Base-by-base conservation (phyloP, 305 asterid species). In the Fraxinus sp. region DNA sequence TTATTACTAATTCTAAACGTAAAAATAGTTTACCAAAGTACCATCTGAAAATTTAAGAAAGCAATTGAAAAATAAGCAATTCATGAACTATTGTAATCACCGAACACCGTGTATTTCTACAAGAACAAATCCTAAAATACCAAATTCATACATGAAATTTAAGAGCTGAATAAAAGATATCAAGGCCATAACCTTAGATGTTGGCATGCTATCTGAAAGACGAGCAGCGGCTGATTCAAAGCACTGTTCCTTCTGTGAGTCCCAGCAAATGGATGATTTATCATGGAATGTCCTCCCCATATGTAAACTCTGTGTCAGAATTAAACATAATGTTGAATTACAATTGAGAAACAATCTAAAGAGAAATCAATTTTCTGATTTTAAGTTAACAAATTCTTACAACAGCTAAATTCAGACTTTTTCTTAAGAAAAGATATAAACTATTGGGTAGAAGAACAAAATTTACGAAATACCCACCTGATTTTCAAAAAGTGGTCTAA, bases 131-230 rank as follows among this genome's bases (percentile, higher is more conserved):
- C 66, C 49, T 2, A 52, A 14, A 33, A 32, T 33, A 33, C 26
- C 22, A 22, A 71, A 49, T 14, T 72, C 22, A 52, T 18, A 70
- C 32, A 77, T 37, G 46, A 62, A 57, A 80, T 18, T 7, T 16
- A n/a, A 4, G 41, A n/a, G 68, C 22, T 16, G 35, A 49, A 66
- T 46, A 22, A 62, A 20, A 39, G 41, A 39, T 46, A 77, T 76
- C n/a, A 62, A 22, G 28, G 66, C 70, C 22, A 32, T 16, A 72
- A 86, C 92, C 88, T 83, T 81, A 33, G 89, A 78, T 18, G 85
- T 11, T 20, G 80, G 18, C 24, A 62, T 46, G 57, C 37, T 84
- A 79, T 79, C 79, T 71, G 89, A 84, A 82, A 64, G 77, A 66
- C 33, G 35, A 46, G 86, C 77, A 30, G 80, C 35, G 59, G 33